These are phyloP conservation scores for Trichoderma cornu-damae DNA, from an alignment of 2,329 filamentous ascomycete species.

Conservation along the genomic window DNA sequence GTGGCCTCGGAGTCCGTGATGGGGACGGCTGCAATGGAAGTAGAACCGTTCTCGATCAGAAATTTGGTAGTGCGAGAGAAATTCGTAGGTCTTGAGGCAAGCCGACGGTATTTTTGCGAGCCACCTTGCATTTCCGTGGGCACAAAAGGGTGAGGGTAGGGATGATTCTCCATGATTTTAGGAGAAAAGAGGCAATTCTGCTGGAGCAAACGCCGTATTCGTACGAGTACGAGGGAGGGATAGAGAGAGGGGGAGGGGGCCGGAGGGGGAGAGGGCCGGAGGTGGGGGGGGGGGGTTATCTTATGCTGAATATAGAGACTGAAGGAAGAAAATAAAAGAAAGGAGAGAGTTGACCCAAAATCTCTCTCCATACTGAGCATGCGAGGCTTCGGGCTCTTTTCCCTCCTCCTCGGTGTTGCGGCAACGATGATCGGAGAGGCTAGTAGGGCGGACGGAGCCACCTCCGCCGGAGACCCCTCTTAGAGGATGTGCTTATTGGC, in stretches of 20 bases:
- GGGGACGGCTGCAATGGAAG: neutral
- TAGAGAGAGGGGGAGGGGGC: too few species aligned
- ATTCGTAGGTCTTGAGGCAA: neutral
- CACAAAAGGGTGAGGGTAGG: neutral
- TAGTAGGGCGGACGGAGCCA: neutral
- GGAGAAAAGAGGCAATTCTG: neutral
- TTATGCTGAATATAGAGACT: neutral
- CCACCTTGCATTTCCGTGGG: neutral
- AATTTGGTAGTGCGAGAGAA: neutral
- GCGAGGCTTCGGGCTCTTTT: neutral
- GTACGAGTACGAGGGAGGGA: neutral
- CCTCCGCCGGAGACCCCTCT: slow-evolving; percentile 6
- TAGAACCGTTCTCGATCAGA: neutral
- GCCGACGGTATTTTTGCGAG: neutral
- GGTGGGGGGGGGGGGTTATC: too few species aligned
- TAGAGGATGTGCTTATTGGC: slow-evolving; percentile 6
- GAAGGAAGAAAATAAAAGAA: neutral
- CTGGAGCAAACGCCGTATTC: neutral
- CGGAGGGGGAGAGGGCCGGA: too few species aligned
- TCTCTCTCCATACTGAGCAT: neutral
- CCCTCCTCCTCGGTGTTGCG: neutral
- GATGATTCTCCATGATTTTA: neutral
- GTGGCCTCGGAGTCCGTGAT: neutral
- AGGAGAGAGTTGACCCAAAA: neutral
- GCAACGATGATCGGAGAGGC: neutral